These are phyloP conservation scores for Sclerotinia minor DNA, from an alignment of 2,329 filamentous ascomycete species.

Conservation along the genomic window DNA sequence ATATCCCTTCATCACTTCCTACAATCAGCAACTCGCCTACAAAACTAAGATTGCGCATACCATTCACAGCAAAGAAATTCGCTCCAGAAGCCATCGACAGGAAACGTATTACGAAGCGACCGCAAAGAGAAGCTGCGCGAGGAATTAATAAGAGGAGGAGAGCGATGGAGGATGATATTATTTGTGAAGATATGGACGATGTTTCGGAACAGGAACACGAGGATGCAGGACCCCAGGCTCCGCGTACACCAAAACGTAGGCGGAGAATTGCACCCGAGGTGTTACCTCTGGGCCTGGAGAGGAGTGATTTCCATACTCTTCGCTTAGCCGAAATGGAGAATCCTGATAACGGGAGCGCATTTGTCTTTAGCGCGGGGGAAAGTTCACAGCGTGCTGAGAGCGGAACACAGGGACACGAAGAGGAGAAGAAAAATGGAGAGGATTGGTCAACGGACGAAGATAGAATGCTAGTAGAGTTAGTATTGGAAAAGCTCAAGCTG, in stretches of 20 bases:
- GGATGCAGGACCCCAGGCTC: constrained; percentile 32
- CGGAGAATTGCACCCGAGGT: constrained; percentile 58
- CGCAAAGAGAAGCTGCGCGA: constrained; percentile 45
- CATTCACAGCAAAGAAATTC: constrained; percentile 43
- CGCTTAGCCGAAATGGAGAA: constrained; percentile 40
- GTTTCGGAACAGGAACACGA: constrained; percentile 38
- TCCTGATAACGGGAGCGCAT: not conserved
- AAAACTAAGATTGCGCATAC: constrained; percentile 55
- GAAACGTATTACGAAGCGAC: constrained; percentile 54
- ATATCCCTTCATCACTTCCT: constrained; percentile 31
- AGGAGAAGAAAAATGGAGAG: constrained; percentile 8
- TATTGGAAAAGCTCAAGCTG: constrained; percentile 65
- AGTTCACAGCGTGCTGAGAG: constrained; percentile 8
- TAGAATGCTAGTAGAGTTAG: constrained; percentile 64
- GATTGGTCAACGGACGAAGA: constrained; percentile 65
- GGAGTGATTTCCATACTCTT: constrained; percentile 58
- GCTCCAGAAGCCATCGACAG: constrained; percentile 27
- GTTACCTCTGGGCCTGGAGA: constrained; percentile 60
- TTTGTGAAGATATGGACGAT: constrained; percentile 45
- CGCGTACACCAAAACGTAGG: constrained; percentile 59
- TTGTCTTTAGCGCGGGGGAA: constrained; percentile 7
- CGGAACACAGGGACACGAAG: constrained; percentile 33
- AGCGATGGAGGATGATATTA: constrained; percentile 48
- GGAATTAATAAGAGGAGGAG: constrained; percentile 57
- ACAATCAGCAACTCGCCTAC: constrained; percentile 40